Conservation (phyloP, 2,329 filamentous ascomycete genomes). For the Ceratocystis cubensis region DNA sequence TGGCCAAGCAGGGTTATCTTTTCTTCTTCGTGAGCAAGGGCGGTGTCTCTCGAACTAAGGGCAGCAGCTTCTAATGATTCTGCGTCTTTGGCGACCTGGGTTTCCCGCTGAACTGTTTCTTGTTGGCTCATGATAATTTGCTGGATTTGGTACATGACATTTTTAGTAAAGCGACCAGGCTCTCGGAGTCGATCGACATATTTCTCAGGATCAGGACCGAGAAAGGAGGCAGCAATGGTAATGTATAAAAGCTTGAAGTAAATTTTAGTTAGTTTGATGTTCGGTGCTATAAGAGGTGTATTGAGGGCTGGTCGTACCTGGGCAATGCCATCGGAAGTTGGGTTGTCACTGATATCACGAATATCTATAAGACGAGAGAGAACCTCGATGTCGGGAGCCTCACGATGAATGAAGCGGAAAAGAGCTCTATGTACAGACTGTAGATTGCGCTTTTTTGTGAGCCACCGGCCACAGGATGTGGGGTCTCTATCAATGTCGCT, state of each 20-base stretch:
- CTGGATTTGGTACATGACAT: slow-evolving; percentile 36
- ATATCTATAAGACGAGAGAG: slow-evolving; percentile 43
- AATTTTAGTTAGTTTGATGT: slow-evolving; percentile 11
- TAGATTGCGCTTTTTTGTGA: slow-evolving; percentile 40
- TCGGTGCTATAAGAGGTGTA: neutral
- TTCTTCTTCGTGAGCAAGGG: slow-evolving; percentile 45
- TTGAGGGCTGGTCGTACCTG: slow-evolving; percentile 32
- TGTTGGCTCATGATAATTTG: slow-evolving; percentile 35
- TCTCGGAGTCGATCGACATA: slow-evolving; percentile 39
- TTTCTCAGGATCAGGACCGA: slow-evolving; percentile 42
- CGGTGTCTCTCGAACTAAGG: slow-evolving; percentile 39
- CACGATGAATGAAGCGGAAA: slow-evolving; percentile 42
- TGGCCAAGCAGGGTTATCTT: slow-evolving; percentile 39
- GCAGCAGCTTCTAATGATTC: slow-evolving; percentile 28
- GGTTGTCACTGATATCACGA: slow-evolving; percentile 45
- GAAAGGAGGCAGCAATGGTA: slow-evolving; percentile 48
- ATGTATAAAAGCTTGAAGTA: slow-evolving; percentile 43
- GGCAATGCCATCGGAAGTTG: slow-evolving; percentile 41
- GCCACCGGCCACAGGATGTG: slow-evolving; percentile 31
- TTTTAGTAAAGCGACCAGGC: slow-evolving; percentile 29
- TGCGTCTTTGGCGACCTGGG: slow-evolving; percentile 24
- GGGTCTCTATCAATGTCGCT: slow-evolving; percentile 39
- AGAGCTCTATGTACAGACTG: slow-evolving; percentile 44
- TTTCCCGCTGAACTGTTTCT: slow-evolving; percentile 24
- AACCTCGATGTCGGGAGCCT: slow-evolving; percentile 39